A percentile compares a stretch with the other conserved stretches of the same genome.
phyloP scores from a whole-genome alignment of 306 rosid species.

The Sicyos baderoa region DNA sequence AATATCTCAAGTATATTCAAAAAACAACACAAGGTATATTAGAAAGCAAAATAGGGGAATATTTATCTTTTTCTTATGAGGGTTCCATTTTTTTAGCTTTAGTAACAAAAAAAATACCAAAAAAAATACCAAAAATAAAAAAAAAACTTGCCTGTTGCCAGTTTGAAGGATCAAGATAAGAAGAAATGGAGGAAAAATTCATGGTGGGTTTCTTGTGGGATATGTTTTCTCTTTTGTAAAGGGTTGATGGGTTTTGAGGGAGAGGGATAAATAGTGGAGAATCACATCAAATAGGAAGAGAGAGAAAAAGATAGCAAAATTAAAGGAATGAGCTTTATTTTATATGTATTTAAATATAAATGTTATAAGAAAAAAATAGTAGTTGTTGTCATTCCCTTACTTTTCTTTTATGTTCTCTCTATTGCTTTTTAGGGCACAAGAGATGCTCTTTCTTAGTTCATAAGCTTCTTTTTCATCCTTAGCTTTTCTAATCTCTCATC shows the following conservation, averaged over 20 bases:
- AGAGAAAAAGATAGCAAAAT: slow-evolving; percentile 10
- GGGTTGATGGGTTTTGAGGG: slow-evolving; percentile 17
- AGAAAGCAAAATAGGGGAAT: slow-evolving; percentile 11
- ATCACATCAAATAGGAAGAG: slow-evolving; percentile 21
- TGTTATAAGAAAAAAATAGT: too few species aligned
- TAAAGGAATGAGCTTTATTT: slow-evolving; percentile 15
- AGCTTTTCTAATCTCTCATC: neutral
- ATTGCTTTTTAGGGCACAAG: slow-evolving; percentile 21
- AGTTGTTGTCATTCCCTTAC: neutral
- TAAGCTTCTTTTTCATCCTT: slow-evolving; percentile 17
- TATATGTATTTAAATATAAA: neutral
- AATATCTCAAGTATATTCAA: slow-evolving; percentile 21
- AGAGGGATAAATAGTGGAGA: slow-evolving; percentile 21
- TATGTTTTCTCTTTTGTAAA: slow-evolving; percentile 20
- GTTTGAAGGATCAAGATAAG: slow-evolving; percentile 25
- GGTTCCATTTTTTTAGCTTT: neutral
- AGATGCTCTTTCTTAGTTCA: slow-evolving; percentile 16
- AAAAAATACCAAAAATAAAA: neutral
- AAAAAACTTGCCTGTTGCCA: slow-evolving; percentile 22
- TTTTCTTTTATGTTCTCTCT: slow-evolving; percentile 9
- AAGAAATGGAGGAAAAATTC: slow-evolving; percentile 23
- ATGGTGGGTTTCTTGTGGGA: slow-evolving; percentile 16
- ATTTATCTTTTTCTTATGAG: neutral
- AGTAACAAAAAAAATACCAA: too few species aligned
- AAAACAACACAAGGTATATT: neutral